Conservation (phyloP, 768 basidiomycete genomes). For the Clathrus columnatus region DNA sequence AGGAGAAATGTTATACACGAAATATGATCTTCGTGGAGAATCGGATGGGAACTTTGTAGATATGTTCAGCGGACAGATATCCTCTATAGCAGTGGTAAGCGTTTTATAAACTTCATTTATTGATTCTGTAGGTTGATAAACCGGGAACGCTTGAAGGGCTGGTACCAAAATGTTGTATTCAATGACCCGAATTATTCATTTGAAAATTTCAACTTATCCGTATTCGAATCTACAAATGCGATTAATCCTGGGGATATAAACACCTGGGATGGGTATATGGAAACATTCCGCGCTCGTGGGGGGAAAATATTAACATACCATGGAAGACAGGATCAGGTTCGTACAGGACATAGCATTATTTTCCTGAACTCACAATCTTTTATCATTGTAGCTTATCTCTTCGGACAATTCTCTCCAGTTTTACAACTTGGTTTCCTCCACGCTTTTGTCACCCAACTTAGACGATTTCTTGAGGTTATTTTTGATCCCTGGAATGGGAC, state of each 20-base stretch:
- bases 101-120: background rate
- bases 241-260: slow-evolving; percentile 15
- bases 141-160: slow-evolving; percentile 5
- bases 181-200: slow-evolving; percentile 18
- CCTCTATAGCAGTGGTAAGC: slow-evolving; percentile 5
- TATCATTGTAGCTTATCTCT: slow-evolving; percentile 20
- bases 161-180: background rate
- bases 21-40: slow-evolving; percentile 24
- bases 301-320: slow-evolving; percentile 22
- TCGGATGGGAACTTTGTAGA: background rate
- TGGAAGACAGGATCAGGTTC: slow-evolving; percentile 14
- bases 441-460: slow-evolving; percentile 17
- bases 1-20: slow-evolving; percentile 18
- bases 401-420: slow-evolving; percentile 20
- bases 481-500: slow-evolving; percentile 25
- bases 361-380: background rate
- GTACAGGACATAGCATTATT: background rate
- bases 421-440: slow-evolving; percentile 16
- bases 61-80: slow-evolving; percentile 2
- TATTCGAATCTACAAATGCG: slow-evolving; percentile 13
- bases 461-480: slow-evolving; percentile 27
- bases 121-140: slow-evolving; percentile 1
- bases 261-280: slow-evolving; percentile 15
- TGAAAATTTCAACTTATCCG: slow-evolving; percentile 14
- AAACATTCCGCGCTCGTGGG: slow-evolving; percentile 17